Evolutionary conservation across 2,329 filamentous ascomycete species (phyloP).

Genomic region (Neofusicoccum sp.): DNA sequence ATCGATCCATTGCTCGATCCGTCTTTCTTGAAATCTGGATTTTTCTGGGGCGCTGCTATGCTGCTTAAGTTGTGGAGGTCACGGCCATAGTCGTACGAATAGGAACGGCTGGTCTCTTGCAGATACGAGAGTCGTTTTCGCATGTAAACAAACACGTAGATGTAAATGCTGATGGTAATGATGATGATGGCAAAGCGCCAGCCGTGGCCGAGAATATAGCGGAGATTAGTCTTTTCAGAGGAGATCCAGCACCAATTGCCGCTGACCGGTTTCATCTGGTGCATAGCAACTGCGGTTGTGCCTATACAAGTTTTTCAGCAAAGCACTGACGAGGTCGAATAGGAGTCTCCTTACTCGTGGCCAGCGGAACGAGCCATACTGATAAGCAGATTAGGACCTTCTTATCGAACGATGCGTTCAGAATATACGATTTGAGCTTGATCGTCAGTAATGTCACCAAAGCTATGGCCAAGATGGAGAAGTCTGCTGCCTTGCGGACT

Average conservation of each 20-base stretch:
- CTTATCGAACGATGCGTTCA: constrained; percentile 32
- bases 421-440: constrained; percentile 38
- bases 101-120: constrained; percentile 6
- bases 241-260: constrained; percentile 56
- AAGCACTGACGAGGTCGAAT: neutral
- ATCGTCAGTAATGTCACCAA: constrained; percentile 48
- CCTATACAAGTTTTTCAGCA: neutral
- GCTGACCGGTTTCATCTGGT: constrained; percentile 43
- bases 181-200: constrained; percentile 51
- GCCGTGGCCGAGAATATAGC: constrained; percentile 50
- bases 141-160: constrained; percentile 47
- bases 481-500: constrained; percentile 32
- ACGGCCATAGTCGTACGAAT: constrained; percentile 15
- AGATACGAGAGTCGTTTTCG: constrained; percentile 10
- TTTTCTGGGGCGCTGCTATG: neutral
- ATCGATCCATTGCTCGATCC: neutral
- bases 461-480: constrained; percentile 50
- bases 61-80: constrained; percentile 5
- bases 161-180: constrained; percentile 46
- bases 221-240: constrained; percentile 37
- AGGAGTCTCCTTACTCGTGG: constrained; percentile 34
- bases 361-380: constrained; percentile 46
- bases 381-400: constrained; percentile 41
- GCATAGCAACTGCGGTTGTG: constrained; percentile 8
- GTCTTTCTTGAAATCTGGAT: constrained; percentile 1